Base-by-base conservation (phyloP, 2,329 filamentous ascomycete genomes). In the Calonectria hawksworthii region DNA sequence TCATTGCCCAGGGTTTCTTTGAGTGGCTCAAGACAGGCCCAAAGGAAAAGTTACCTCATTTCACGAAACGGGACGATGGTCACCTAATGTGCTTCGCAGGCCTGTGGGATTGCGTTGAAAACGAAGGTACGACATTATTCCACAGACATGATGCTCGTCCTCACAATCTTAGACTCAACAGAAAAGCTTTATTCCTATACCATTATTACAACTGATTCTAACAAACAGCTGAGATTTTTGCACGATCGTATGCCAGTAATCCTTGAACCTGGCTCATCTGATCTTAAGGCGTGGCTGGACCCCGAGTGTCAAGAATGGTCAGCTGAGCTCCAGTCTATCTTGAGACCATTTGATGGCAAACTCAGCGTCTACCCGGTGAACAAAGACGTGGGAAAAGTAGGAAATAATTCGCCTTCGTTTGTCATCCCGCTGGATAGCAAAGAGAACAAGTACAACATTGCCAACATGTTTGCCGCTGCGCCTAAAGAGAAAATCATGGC, bases 211-310 rank as follows among this genome's bases (percentile, higher is more conserved):
- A 99, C 96, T 1, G 91, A 93, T 74, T 94, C 95, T 10, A 98
- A 96, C 81, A 88, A 93, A 76, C 94, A 96, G 83, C 88, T 99
- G 64, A 92, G 89, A 34, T 99, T 98, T 78, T 88, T 99, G 23
- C 97, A 99, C 83, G 94, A 98, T 81, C 93, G 97, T 21, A 99
- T 99, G 97, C 97, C 97, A 0, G 96, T 98, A 8, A 94, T 99
- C 36, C 84, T 99, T 0, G 93, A 98, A 8, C 92, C 94, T 6
- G 92, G 92, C 5, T 95, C 93, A 0, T 90, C 94, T 1, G 90
- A 88, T 14, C 88, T 98, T 81, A 90, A 87, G 69, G 92, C 84
- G 6, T 98, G 96, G 96, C 88, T 99, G 23, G 94, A 98, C 82
- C 95, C 95, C 0, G 86, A 83, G 2, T 90, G 90, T 23, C 87